phyloP scores from a whole-genome alignment of 352 stramenopile genomes.

The Globisporangium spiculum region DNA sequence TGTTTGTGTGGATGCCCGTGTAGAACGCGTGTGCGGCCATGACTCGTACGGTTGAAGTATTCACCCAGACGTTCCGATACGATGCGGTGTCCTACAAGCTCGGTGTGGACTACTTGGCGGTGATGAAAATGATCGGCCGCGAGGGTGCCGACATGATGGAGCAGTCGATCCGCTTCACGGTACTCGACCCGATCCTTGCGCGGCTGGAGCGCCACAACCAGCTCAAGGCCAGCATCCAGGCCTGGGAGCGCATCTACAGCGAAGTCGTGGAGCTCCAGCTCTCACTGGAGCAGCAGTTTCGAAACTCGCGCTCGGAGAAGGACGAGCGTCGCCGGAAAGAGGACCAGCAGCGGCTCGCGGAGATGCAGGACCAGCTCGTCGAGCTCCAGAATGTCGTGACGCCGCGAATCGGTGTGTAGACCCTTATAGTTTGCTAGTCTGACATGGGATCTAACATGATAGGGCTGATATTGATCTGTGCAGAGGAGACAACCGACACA shows the following conservation, averaged over 20 bases:
- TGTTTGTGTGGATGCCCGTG: background rate
- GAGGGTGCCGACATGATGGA: constrained; percentile 64
- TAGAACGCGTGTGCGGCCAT: constrained; percentile 42
- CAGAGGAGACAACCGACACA: constrained; percentile 42
- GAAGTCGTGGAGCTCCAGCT: constrained; percentile 29
- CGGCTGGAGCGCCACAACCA: constrained; percentile 49
- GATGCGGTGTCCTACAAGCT: constrained; percentile 27
- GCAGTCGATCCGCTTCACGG: constrained; percentile 75
- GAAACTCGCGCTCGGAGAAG: constrained; percentile 29
- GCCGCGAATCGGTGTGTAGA: constrained; percentile 34
- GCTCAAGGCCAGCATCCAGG: constrained; percentile 36
- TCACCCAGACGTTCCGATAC: constrained; percentile 48
- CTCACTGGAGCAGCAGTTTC: constrained; percentile 24
- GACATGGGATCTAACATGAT: background rate
- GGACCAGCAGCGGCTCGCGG: constrained; percentile 32
- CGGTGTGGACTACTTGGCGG: constrained; percentile 43
- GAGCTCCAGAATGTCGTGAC: constrained; percentile 37
- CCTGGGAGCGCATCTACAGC: constrained; percentile 26
- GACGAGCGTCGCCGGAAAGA: constrained; percentile 38
- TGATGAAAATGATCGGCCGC: constrained; percentile 53
- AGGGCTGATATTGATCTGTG: background rate
- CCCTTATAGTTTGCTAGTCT: background rate
- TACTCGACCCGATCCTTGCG: constrained; percentile 58
- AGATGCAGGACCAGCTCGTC: constrained; percentile 39
- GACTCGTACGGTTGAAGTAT: constrained; percentile 49